Evolutionary conservation across 345 rosid species (phyloP).

Genomic region (Punica granatum): DNA sequence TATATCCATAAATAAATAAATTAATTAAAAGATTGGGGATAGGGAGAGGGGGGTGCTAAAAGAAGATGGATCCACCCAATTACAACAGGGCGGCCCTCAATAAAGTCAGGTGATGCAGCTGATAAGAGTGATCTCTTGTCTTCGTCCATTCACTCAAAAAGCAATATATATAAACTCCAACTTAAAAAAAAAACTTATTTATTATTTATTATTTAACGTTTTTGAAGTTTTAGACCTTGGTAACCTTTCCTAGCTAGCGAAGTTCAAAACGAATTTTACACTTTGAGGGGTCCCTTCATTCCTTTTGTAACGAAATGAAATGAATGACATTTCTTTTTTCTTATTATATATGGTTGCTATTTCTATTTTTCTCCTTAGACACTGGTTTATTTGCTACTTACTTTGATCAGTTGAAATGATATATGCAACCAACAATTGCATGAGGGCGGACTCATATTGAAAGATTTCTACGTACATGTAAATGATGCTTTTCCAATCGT

Average conservation of each 20-base stretch:
- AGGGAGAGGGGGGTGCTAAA: no score
- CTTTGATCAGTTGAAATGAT: not conserved
- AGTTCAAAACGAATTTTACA: no score
- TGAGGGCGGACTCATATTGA: not conserved
- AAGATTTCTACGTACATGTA: not conserved
- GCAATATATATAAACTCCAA: no score
- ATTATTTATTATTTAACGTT: no score
- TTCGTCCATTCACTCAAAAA: not conserved
- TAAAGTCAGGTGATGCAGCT: slow-evolving; percentile 39
- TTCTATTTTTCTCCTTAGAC: not conserved
- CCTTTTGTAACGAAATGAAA: no score
- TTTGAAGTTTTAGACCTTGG: no score
- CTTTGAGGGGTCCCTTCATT: no score
- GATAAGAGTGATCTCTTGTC: slow-evolving; percentile 15
- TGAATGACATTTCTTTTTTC: not conserved
- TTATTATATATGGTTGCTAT: not conserved
- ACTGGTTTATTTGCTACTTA: not conserved
- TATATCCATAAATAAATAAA: no score
- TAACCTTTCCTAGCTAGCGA: no score
- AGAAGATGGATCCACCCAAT: no score
- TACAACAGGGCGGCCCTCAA: slow-evolving; percentile 20
- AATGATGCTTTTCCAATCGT: not conserved
- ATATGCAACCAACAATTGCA: not conserved
- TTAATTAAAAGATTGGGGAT: no score
- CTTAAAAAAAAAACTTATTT: no score